Conservation (phyloP, 257 asterid genomes). For the Plantago elongata region DNA sequence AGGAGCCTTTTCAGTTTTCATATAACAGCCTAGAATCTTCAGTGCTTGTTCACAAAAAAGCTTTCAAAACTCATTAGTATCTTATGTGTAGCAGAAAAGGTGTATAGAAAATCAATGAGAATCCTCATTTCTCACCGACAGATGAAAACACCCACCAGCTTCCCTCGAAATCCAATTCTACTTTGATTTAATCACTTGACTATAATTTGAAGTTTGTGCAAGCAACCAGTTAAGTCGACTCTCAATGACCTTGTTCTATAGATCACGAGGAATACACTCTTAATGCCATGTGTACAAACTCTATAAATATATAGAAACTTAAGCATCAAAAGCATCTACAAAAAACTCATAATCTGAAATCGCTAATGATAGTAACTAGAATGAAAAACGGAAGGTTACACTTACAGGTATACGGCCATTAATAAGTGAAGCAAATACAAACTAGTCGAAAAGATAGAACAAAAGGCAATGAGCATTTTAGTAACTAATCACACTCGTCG, state of each 20-base stretch:
- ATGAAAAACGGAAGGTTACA: too few species aligned
- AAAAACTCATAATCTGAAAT: not conserved
- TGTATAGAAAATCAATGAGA: too few species aligned
- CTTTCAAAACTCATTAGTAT: too few species aligned
- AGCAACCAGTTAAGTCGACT: too few species aligned
- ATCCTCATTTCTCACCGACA: not conserved
- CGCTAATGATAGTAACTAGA: too few species aligned
- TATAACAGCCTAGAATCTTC: slow-evolving; percentile 9
- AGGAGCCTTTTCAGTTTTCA: slow-evolving; percentile 13
- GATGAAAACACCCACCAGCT: too few species aligned
- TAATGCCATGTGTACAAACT: not conserved
- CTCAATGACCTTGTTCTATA: not conserved
- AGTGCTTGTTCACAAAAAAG: slow-evolving; percentile 6
- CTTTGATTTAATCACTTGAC: too few species aligned
- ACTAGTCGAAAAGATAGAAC: not conserved
- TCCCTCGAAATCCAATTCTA: too few species aligned
- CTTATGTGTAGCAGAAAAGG: too few species aligned
- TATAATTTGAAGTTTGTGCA: too few species aligned
- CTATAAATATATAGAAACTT: not conserved
- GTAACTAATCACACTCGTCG: not conserved
- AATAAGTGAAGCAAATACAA: not conserved
- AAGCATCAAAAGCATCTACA: not conserved
- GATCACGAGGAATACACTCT: not conserved
- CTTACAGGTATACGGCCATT: too few species aligned
- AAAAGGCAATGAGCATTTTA: not conserved